phyloP scores from a whole-genome alignment of 768 basidiomycete species.

The Trametes punicea region DNA sequence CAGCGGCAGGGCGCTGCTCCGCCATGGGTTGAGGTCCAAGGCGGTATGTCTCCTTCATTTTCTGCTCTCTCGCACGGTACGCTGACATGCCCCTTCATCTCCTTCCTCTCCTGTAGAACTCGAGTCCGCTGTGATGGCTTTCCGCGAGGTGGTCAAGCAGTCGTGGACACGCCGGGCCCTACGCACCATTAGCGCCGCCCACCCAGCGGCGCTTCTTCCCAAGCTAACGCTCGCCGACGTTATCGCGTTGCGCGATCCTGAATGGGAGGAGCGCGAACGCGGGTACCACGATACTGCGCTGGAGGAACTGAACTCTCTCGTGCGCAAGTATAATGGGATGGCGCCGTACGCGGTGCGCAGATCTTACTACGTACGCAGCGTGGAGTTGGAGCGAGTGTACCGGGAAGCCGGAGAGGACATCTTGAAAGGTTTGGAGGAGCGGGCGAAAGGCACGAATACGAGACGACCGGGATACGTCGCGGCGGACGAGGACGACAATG shows the following conservation, averaged over 20 bases:
- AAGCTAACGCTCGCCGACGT: conserved; percentile 36
- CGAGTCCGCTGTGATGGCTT: conserved; percentile 55
- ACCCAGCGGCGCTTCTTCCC: conserved; percentile 39
- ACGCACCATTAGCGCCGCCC: conserved; percentile 49
- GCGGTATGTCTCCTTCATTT: conserved; percentile 39
- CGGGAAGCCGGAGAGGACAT: conserved; percentile 52
- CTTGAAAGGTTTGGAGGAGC: conserved; percentile 36
- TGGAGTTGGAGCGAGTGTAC: conserved; percentile 57
- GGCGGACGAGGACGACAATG: conserved; percentile 4
- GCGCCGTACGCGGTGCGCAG: conserved; percentile 79
- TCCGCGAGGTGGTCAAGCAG: conserved; percentile 60
- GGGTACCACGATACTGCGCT: conserved; percentile 68
- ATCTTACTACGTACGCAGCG: conserved; percentile 50
- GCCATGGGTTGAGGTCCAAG: conserved; percentile 83
- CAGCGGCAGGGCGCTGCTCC: conserved; percentile 80
- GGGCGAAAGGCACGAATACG: conserved; percentile 14
- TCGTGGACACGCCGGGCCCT: conserved; percentile 77
- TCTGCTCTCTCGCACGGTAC: background rate
- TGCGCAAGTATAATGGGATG: conserved; percentile 75
- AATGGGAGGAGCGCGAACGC: conserved; percentile 68
- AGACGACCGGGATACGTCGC: background rate
- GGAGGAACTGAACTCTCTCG: conserved; percentile 67
- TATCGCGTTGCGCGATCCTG: conserved; percentile 50
- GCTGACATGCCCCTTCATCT: background rate
- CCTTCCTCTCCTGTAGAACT: conserved; percentile 45